Percentiles rank a stretch among this genome's conserved stretches.
phyloP scores from a whole-genome alignment of 192 early-diverging fungal species.

The Coemansia sp. region DNA sequence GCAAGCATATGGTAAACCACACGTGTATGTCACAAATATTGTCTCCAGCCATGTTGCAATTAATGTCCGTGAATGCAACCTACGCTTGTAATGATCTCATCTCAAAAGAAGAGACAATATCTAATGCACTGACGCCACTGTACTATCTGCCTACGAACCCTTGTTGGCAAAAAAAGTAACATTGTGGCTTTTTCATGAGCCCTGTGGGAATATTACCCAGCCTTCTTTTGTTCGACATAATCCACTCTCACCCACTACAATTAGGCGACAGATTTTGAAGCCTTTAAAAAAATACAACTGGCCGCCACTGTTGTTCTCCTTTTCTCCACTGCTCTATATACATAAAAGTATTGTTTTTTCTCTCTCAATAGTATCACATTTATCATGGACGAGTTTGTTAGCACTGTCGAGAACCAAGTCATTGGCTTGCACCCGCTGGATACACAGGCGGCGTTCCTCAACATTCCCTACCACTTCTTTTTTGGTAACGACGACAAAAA shows the following conservation, averaged over 20 bases:
- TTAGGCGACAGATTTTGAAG: neutral
- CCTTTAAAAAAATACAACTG: neutral
- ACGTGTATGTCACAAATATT: neutral
- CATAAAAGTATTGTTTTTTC: neutral
- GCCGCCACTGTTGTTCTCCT: neutral
- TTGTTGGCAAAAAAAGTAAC: neutral
- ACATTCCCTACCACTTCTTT: slow-evolving; percentile 51
- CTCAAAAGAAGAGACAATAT: neutral
- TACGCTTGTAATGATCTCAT: neutral
- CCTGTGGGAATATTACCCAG: slow-evolving; percentile 1
- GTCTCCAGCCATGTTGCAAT: neutral
- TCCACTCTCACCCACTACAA: neutral
- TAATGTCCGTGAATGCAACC: neutral
- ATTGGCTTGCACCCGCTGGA: slow-evolving; percentile 48
- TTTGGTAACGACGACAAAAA: slow-evolving; percentile 24
- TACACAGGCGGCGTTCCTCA: slow-evolving; percentile 53
- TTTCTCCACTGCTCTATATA: neutral
- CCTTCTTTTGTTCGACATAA: slow-evolving; percentile 2
- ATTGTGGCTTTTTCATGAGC: neutral
- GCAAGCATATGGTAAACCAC: neutral
- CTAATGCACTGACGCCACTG: neutral
- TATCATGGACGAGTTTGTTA: slow-evolving; percentile 45
- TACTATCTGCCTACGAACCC: neutral
- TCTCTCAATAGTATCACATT: neutral
- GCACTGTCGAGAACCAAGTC: slow-evolving; percentile 33